These are phyloP conservation scores for Begonia loranthoides DNA, from an alignment of 306 rosid species.

Conservation along the genomic window DNA sequence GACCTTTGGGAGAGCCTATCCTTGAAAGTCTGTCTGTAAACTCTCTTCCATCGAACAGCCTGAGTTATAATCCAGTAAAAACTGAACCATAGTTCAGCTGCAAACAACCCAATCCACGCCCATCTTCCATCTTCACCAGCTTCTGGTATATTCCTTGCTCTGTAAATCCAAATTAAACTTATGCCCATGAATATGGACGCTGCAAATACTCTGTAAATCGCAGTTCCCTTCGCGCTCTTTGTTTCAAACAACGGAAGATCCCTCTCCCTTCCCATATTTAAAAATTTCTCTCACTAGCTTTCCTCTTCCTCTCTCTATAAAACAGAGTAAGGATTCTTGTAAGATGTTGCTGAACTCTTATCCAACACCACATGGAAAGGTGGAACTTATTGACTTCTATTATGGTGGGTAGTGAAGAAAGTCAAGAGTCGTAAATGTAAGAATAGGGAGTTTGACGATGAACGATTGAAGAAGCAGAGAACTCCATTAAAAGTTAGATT, in stretches of 20 bases:
- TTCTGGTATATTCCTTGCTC: constrained; percentile 27
- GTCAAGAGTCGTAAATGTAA: too few species aligned
- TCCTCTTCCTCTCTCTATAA: too few species aligned
- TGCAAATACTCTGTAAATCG: constrained; percentile 30
- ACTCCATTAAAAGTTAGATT: too few species aligned
- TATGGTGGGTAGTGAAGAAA: too few species aligned
- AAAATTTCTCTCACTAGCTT: too few species aligned
- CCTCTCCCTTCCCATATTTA: background rate
- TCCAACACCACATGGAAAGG: too few species aligned
- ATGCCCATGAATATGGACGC: constrained; percentile 34
- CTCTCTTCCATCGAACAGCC: constrained; percentile 46
- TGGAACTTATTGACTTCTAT: too few species aligned
- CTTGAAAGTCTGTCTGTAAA: constrained; percentile 40
- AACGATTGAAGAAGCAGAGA: too few species aligned
- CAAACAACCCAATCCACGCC: constrained; percentile 50
- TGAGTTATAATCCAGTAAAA: constrained; percentile 70
- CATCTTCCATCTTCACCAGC: constrained; percentile 24
- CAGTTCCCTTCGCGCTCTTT: constrained; percentile 22
- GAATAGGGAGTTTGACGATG: too few species aligned
- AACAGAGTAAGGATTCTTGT: too few species aligned
- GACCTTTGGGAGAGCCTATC: constrained; percentile 57
- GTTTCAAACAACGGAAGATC: constrained; percentile 45
- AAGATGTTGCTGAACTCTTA: too few species aligned
- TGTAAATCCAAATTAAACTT: constrained; percentile 51
- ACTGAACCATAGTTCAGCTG: constrained; percentile 69